Evolutionary conservation across 306 rosid species (phyloP).

Genomic region (Glycine latifolia): DNA sequence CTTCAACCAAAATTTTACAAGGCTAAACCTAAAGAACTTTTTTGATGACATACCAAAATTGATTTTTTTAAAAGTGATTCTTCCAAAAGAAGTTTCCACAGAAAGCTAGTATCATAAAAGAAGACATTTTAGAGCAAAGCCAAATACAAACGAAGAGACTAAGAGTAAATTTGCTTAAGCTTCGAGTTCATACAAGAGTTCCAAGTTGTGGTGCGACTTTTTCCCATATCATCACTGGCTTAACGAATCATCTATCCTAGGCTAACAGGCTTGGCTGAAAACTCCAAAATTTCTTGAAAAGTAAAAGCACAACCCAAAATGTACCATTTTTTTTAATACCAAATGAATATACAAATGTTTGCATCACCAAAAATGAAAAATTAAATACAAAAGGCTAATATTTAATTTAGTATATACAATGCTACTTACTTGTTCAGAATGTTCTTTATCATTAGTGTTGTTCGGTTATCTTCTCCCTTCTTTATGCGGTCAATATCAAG

Average conservation of each 20-base stretch:
- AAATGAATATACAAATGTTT: constrained; percentile 18
- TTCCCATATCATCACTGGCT: not conserved
- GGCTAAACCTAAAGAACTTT: not conserved
- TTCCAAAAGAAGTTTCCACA: constrained; percentile 13
- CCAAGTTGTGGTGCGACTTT: not conserved
- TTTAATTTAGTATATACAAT: constrained; percentile 2
- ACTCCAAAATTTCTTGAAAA: constrained; percentile 11
- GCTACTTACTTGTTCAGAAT: constrained; percentile 77
- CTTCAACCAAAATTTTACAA: not conserved
- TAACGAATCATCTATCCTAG: not conserved
- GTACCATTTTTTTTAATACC: not conserved
- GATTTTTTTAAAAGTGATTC: constrained; percentile 12
- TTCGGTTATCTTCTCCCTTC: constrained; percentile 65
- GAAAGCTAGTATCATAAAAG: not conserved
- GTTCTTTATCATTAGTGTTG: constrained; percentile 83
- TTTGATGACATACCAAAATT: not conserved
- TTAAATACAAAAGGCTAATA: not conserved
- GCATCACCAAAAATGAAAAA: constrained; percentile 1
- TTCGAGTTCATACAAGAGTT: constrained; percentile 21
- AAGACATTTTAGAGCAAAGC: not conserved
- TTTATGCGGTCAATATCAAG: constrained; percentile 66
- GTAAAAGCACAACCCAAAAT: constrained; percentile 33
- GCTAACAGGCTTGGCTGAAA: not conserved
- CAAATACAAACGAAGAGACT: not conserved
- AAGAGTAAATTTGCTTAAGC: not conserved